Evolutionary conservation across 2,329 filamentous ascomycete genomes (phyloP).

Genomic region (Pyricularia grisea): DNA sequence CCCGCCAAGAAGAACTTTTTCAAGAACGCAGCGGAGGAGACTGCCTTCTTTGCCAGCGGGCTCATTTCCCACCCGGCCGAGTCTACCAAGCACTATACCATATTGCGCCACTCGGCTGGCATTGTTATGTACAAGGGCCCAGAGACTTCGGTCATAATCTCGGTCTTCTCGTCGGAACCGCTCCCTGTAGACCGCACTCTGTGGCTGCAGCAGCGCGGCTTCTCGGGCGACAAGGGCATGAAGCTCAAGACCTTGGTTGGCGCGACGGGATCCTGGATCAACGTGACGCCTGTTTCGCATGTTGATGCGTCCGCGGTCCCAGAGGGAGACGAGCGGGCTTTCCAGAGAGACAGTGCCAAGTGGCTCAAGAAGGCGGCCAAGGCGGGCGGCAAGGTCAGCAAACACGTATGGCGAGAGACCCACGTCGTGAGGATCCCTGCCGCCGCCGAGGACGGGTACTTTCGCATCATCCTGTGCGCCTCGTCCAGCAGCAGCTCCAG

Average conservation of each 20-base stretch:
- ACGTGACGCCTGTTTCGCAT: slow-evolving; percentile 52
- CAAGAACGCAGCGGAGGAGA: slow-evolving; percentile 45
- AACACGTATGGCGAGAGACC: slow-evolving; percentile 51
- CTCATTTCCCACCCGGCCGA: slow-evolving; percentile 54
- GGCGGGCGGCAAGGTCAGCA: slow-evolving; percentile 29
- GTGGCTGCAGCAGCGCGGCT: slow-evolving; percentile 62
- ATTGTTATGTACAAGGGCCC: slow-evolving; percentile 59
- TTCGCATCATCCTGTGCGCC: slow-evolving; percentile 54
- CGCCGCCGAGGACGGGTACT: slow-evolving; percentile 56
- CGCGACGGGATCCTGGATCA: slow-evolving; percentile 50
- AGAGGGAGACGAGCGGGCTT: slow-evolving; percentile 50
- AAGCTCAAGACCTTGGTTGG: slow-evolving; percentile 53
- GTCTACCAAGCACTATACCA: slow-evolving; percentile 55
- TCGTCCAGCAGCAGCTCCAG: slow-evolving; percentile 7
- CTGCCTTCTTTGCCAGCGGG: slow-evolving; percentile 55
- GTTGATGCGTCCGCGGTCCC: slow-evolving; percentile 38
- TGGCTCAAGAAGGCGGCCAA: slow-evolving; percentile 47
- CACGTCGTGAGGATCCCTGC: slow-evolving; percentile 56
- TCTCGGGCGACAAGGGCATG: slow-evolving; percentile 60
- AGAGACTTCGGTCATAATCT: slow-evolving; percentile 53
- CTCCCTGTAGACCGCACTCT: slow-evolving; percentile 49
- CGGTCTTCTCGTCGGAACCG: slow-evolving; percentile 50
- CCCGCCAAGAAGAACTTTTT: slow-evolving; percentile 20
- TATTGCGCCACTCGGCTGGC: slow-evolving; percentile 56
- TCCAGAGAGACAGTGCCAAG: slow-evolving; percentile 58